Evolutionary conservation across 768 basidiomycete species (phyloP).

Genomic region (Naganishia friedmannii): DNA sequence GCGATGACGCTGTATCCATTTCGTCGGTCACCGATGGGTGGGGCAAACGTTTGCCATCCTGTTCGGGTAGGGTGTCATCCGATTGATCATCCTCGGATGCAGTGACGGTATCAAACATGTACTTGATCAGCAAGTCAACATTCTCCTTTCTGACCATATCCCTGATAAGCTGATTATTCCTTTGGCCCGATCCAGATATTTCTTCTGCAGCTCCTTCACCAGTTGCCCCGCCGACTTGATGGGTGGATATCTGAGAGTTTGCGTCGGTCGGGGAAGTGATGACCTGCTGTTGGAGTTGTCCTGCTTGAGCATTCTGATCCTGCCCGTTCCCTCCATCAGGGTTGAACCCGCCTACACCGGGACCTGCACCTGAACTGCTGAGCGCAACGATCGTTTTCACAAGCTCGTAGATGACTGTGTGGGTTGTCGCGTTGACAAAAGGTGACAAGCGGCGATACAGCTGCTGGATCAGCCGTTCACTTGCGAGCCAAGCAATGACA

Average conservation of each 20-base stretch:
- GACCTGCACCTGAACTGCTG: slow-evolving; percentile 62
- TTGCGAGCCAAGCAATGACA: slow-evolving; percentile 87
- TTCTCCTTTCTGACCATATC: slow-evolving; percentile 75
- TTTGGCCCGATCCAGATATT: slow-evolving; percentile 31
- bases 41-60: neutral
- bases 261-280: slow-evolving; percentile 8
- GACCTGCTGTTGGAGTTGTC: slow-evolving; percentile 3
- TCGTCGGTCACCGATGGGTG: neutral
- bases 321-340: slow-evolving; percentile 62
- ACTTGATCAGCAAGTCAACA: slow-evolving; percentile 68
- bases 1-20: neutral
- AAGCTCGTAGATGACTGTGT: slow-evolving; percentile 81
- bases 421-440: slow-evolving; percentile 67
- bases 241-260: neutral
- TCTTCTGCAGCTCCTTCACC: slow-evolving; percentile 28
- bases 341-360: slow-evolving; percentile 56
- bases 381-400: slow-evolving; percentile 92
- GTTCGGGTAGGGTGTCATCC: neutral
- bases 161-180: slow-evolving; percentile 74
- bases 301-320: slow-evolving; percentile 37
- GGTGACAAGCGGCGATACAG: slow-evolving; percentile 82
- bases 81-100: slow-evolving; percentile 36
- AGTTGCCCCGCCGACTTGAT: neutral
- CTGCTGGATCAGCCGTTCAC: slow-evolving; percentile 74
- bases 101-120: slow-evolving; percentile 68